A percentile compares a stretch with the other conserved stretches of the same genome.
phyloP scores from a whole-genome alignment of 2,329 filamentous ascomycete genomes.

The Celoporthe dispersa region DNA sequence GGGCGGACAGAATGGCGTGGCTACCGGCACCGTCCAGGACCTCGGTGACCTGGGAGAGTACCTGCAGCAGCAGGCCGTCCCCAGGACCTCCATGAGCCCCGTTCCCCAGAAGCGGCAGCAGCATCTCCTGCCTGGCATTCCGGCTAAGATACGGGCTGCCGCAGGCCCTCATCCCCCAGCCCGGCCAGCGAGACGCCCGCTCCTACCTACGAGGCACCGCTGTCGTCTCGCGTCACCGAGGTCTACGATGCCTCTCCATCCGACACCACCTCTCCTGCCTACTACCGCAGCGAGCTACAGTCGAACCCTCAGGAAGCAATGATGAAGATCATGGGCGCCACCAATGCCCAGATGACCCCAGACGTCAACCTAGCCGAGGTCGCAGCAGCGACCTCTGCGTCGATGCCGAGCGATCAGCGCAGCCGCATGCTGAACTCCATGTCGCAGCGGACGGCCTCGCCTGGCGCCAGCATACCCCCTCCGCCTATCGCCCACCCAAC shows the following conservation, averaged over 20 bases:
- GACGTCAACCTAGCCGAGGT: slow-evolving; percentile 60
- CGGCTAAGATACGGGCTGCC: slow-evolving; percentile 41
- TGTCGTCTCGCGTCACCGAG: slow-evolving; percentile 63
- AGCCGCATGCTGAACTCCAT: slow-evolving; percentile 64
- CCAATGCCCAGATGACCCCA: slow-evolving; percentile 58
- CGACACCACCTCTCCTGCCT: slow-evolving; percentile 51
- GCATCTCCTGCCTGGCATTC: slow-evolving; percentile 60
- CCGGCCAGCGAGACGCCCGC: slow-evolving; percentile 31
- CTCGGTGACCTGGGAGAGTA: slow-evolving; percentile 66
- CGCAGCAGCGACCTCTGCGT: slow-evolving; percentile 59
- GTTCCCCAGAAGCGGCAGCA: slow-evolving; percentile 52
- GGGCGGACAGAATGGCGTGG: slow-evolving; percentile 47
- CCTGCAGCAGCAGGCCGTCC: slow-evolving; percentile 51
- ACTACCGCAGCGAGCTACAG: slow-evolving; percentile 60
- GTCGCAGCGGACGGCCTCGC: slow-evolving; percentile 47
- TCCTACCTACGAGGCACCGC: slow-evolving; percentile 29
- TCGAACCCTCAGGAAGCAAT: slow-evolving; percentile 63
- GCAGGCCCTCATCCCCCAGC: slow-evolving; percentile 34
- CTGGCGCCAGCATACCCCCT: slow-evolving; percentile 34
- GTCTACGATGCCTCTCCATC: slow-evolving; percentile 58
- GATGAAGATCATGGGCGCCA: slow-evolving; percentile 69
- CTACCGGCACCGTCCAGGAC: slow-evolving; percentile 63
- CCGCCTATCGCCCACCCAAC: slow-evolving; percentile 25
- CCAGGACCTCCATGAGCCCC: slow-evolving; percentile 45
- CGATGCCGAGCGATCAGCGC: slow-evolving; percentile 60